Evolutionary conservation across 495 filamentous ascomycete genomes (phyloP).

Genomic region (Xylaria nigripes): DNA sequence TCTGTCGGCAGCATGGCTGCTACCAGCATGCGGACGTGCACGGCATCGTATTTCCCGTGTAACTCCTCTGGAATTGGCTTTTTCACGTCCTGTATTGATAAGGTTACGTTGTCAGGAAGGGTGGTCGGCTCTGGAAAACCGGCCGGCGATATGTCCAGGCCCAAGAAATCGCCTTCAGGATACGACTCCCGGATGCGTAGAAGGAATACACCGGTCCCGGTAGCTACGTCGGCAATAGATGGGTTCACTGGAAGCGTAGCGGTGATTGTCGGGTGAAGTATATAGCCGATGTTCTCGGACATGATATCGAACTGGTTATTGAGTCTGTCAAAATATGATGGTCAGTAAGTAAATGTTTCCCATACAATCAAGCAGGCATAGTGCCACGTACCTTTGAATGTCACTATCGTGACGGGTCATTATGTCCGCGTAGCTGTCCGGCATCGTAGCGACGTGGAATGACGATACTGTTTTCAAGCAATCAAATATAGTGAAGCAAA

Average conservation of each 20-base stretch:
- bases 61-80: slow-evolving; percentile 24
- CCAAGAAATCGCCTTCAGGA: slow-evolving; percentile 19
- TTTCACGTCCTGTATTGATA: slow-evolving; percentile 25
- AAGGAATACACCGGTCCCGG: slow-evolving; percentile 3
- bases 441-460: not conserved
- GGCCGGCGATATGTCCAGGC: slow-evolving; percentile 30
- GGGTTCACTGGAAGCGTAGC: not conserved
- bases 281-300: slow-evolving; percentile 4
- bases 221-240: slow-evolving; percentile 2
- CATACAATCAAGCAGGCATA: not conserved
- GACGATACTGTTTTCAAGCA: slow-evolving; percentile 10
- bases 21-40: slow-evolving; percentile 30
- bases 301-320: slow-evolving; percentile 4
- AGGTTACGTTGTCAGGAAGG: slow-evolving; percentile 25
- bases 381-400: not conserved
- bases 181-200: not conserved
- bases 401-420: slow-evolving; percentile 5
- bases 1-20: slow-evolving; percentile 20
- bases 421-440: slow-evolving; percentile 1
- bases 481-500: too few species aligned
- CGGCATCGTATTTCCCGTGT: slow-evolving; percentile 28
- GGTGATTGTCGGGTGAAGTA: slow-evolving; percentile 1
- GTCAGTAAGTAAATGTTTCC: not conserved
- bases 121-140: slow-evolving; percentile 18
- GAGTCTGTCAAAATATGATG: not conserved